Percentiles rank a stretch among this genome's conserved stretches.
phyloP scores from a whole-genome alignment of 169 alveolate genomes.

The Eimeria necatrix region DNA sequence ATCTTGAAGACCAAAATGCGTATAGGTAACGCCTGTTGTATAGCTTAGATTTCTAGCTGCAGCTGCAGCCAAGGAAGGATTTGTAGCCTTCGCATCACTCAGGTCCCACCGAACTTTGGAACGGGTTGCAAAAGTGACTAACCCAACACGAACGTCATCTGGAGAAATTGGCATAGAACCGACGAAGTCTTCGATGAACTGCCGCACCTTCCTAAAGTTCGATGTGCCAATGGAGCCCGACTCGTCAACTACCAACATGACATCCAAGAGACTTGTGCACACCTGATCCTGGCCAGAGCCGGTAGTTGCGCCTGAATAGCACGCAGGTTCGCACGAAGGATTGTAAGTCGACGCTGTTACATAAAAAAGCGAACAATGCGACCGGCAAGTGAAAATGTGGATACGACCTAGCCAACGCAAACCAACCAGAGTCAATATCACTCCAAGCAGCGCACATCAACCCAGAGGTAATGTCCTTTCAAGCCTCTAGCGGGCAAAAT shows the following conservation, averaged over 20 bases:
- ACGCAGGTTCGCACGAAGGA: no score
- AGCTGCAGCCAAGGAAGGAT: neutral
- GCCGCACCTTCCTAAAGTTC: slow-evolving; percentile 48
- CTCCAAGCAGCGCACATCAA: no score
- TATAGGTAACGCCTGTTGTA: slow-evolving; percentile 48
- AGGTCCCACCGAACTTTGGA: slow-evolving; percentile 37
- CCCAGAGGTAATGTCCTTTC: no score
- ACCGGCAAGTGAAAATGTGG: no score
- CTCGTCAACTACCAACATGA: slow-evolving; percentile 41
- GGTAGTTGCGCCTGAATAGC: neutral
- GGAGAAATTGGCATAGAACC: neutral
- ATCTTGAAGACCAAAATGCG: neutral
- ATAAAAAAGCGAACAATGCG: no score
- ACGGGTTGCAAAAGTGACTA: slow-evolving; percentile 8
- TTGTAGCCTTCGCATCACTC: neutral
- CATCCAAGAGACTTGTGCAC: slow-evolving; percentile 72
- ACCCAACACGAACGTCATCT: slow-evolving; percentile 36
- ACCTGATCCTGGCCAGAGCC: slow-evolving; percentile 1
- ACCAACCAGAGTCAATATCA: no score
- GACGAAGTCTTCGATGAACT: neutral
- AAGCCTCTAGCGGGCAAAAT: no score
- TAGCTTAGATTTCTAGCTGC: neutral
- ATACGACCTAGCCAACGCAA: no score
- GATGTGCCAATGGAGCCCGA: slow-evolving; percentile 62
- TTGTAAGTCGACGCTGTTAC: no score